Evolutionary conservation across 495 filamentous ascomycete genomes (phyloP), one percentile per base, ranked within the genome.

Genomic region (Penicillium antarcticum): DNA sequence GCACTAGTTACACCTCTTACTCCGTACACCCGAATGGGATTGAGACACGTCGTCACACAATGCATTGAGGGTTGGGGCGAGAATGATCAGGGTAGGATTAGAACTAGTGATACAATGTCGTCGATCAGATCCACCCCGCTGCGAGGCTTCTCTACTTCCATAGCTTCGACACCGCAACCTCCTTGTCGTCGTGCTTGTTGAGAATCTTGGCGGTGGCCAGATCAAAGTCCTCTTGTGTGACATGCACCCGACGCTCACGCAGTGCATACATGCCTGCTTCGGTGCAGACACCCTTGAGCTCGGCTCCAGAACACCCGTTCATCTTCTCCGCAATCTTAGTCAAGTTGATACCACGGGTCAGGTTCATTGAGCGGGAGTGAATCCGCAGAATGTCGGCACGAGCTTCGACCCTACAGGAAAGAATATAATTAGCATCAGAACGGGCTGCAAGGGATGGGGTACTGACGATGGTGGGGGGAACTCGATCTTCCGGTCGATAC

Each of bases 151-250:
- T 53, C 45, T 89, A 96, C 81, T 96, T 96, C 88, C 89, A 96
- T 62, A 96, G 74, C 72, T 96, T 96, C 48, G 84, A 86, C 54
- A 96, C 77, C 70, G 80, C 86, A 52, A 87, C 89, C 70, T 96
- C 91, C 80, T 97, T 99, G 68, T 99, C 94, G 61, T 99, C 94
- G 67, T 99, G 94, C 80, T 97, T 97, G 79, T 97, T 97, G 65
- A 99, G 82, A 43, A 99, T 92, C 87, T 99, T 99, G 63, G 94
- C 94, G 4, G 95, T 97, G 21, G 94, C 94, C 56, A 99, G 79
- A 68, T 99, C 94, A 68, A 99, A 99, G 75, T 99, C 94, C 73
- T 99, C 94, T 70, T 99, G 94, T 29, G 94, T 98, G 51, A 99
- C 94, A 66, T 99, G 94, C 48, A 97, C 94, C 56, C 94, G 83